Evolutionary conservation across 208 protist genomes (phyloP).

Genomic region (Trypanosoma grayi): DNA sequence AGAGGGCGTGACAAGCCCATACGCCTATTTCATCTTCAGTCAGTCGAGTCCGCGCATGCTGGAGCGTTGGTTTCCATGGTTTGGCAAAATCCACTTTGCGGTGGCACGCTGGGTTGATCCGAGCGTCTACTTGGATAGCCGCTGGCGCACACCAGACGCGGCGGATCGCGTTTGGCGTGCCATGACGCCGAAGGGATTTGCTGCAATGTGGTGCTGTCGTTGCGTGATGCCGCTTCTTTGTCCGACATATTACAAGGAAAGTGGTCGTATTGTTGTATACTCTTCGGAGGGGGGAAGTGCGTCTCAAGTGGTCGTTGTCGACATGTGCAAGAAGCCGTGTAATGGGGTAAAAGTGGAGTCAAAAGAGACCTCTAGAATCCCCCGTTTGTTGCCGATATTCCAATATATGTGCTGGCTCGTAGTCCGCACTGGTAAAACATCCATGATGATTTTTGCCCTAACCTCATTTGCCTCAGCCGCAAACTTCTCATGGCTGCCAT

Average conservation of each 20-base stretch:
- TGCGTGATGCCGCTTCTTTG: neutral
- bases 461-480: slow-evolving; percentile 5
- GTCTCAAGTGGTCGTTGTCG: neutral
- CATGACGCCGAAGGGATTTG: slow-evolving; percentile 26
- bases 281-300: neutral
- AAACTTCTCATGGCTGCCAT: slow-evolving; percentile 20
- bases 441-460: slow-evolving; percentile 3
- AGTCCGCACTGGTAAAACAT: slow-evolving; percentile 2
- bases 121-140: neutral
- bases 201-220: slow-evolving; percentile 16
- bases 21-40: slow-evolving; percentile 21
- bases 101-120: neutral
- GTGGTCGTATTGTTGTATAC: neutral
- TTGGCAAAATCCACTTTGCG: neutral
- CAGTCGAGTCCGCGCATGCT: slow-evolving; percentile 8
- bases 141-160: slow-evolving; percentile 2
- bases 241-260: neutral
- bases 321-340: neutral
- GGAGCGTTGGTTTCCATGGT: slow-evolving; percentile 19
- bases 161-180: slow-evolving; percentile 20
- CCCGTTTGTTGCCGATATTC: neutral
- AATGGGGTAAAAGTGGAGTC: neutral
- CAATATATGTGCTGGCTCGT: neutral
- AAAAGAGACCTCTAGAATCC: neutral
- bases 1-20: slow-evolving; percentile 2